Conservation (phyloP, 2,329 filamentous ascomycete species). For the Fusarium poae region DNA sequence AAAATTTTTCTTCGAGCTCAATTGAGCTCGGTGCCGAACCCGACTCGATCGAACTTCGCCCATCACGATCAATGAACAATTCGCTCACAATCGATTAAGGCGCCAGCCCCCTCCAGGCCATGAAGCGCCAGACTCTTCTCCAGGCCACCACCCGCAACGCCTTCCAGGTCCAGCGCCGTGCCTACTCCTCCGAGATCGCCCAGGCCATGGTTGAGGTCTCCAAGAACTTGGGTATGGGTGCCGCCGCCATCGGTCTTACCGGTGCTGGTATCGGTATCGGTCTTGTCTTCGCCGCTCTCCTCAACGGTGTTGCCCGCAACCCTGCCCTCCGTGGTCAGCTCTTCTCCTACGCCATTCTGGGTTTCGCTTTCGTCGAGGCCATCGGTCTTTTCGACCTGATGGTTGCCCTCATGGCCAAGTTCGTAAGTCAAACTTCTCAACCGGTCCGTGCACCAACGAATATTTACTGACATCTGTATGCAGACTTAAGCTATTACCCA, state of each 20-base stretch:
- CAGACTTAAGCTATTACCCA: conserved; percentile 56
- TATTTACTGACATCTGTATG: conserved; percentile 22
- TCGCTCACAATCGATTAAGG: conserved; percentile 57
- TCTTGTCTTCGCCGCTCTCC: conserved; percentile 91
- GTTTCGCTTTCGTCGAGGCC: conserved; percentile 95
- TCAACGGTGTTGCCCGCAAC: conserved; percentile 93
- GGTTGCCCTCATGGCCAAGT: conserved; percentile 95
- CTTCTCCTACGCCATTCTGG: conserved; percentile 95
- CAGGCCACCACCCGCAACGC: conserved; percentile 75
- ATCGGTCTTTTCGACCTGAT: conserved; percentile 91
- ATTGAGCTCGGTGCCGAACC: conserved; percentile 46
- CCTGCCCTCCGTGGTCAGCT: conserved; percentile 94
- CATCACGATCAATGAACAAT: conserved; percentile 48
- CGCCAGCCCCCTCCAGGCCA: conserved; percentile 76
- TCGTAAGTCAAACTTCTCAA: conserved; percentile 67
- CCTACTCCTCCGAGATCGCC: conserved; percentile 90
- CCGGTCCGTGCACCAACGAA: background rate
- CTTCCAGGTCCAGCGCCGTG: conserved; percentile 75
- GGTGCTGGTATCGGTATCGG: conserved; percentile 96
- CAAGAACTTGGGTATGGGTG: conserved; percentile 91
- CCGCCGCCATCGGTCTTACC: conserved; percentile 90
- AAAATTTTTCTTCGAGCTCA: conserved; percentile 52
- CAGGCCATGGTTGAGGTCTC: conserved; percentile 90
- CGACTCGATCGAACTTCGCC: conserved; percentile 51
- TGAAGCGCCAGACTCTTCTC: conserved; percentile 80